phyloP scores from a whole-genome alignment of 345 rosid genomes.

The Corymbia maculata region DNA sequence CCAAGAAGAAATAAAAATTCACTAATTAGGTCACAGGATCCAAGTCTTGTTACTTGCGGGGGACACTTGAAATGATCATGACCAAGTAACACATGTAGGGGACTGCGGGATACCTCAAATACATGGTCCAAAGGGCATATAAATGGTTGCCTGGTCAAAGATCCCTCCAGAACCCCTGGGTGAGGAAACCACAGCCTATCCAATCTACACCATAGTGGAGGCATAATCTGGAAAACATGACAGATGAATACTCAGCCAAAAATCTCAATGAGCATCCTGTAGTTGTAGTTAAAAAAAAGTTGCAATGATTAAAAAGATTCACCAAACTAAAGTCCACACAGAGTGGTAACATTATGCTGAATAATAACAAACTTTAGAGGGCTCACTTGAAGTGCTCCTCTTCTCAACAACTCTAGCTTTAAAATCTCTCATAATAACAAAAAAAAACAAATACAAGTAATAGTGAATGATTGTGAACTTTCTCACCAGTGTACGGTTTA shows the following conservation, averaged over 20 bases:
- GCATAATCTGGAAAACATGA: conserved; percentile 63
- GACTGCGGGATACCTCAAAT: conserved; percentile 55
- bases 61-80: not conserved
- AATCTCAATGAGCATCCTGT: not conserved
- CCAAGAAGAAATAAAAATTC: not conserved
- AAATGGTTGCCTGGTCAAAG: conserved; percentile 92
- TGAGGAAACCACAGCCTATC: conserved; percentile 98
- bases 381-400: not conserved
- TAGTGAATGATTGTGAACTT: not conserved
- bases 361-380: not conserved
- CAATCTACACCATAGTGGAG: conserved; percentile 97
- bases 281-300: not conserved
- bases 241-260: conserved; percentile 1
- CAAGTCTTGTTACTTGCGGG: not conserved
- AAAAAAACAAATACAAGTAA: not conserved
- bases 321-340: not conserved
- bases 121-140: conserved; percentile 97
- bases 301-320: not conserved
- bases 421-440: not conserved
- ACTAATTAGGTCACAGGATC: not conserved
- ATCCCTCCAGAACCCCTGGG: conserved; percentile 84
- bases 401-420: not conserved
- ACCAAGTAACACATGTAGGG: not conserved
- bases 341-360: not conserved
- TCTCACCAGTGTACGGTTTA: conserved; percentile 91